Evolutionary conservation across 352 stramenopile genomes (phyloP), one percentile per base, ranked within the genome.

Genomic region (Globisporangium megalacanthum): DNA sequence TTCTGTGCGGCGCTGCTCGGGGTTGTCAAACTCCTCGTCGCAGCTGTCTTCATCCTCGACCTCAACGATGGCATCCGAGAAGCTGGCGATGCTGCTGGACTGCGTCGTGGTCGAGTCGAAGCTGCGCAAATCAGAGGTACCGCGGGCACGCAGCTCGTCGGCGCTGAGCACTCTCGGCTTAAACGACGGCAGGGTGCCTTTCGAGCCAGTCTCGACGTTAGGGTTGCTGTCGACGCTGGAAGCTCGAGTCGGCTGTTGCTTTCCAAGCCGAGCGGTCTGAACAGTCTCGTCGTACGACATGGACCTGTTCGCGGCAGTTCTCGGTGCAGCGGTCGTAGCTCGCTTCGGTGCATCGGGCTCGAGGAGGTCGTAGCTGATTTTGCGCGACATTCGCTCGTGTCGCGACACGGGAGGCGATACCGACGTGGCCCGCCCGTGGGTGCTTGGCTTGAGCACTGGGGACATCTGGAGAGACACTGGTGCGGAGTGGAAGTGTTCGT

Each of bases 311-410:
- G 25, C 25, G 25, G 2, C 25, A 29, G 25, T 29, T 4, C 25
- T 29, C 2, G 25, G 25, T 4, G 25, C 25, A 4, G 25, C 25
- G 7, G 17, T 29, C 13, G 13, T 48, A 7, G n/a, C 17, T 29
- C 42, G 17, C 15, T 13, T 19, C 13, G 42, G 13, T 29, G 42
- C 6, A 7, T 11, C 42, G 42, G n/a, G 42, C 42, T 48, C 42
- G 13, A 48, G 42, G 22, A 48, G 42, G 15, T 48, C 42, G 42
- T 48, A 48, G 42, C 42, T 48, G 42, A 48, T 48, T 20, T 48
- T 48, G 42, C 42, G 42, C 42, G 42, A 48, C n/a, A 48, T 48
- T 29, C 25, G 25, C 25, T 29, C 25, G 25, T 29, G 25, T 4
- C 25, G 25, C 25, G 25, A 29, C 25, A 29, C 25, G 1, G 25